A percentile compares a stretch with the other conserved stretches of the same genome.
Conservation (phyloP, 306 rosid species). For the Calophaca sinica region DNA sequence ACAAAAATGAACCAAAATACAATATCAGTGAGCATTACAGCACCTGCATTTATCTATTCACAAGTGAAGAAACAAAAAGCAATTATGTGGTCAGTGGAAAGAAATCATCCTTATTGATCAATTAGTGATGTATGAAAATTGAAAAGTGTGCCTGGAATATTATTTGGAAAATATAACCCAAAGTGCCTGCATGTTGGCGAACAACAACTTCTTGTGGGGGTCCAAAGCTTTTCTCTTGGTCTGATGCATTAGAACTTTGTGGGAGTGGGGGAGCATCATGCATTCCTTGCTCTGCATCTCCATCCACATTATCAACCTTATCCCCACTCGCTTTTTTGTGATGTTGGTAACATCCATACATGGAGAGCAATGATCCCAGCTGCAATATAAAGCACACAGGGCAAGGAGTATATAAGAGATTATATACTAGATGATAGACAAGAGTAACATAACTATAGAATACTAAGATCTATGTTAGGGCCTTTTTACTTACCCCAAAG, state of each 20-base stretch:
- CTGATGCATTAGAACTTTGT: slow-evolving; percentile 39
- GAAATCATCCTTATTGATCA: slow-evolving; percentile 5
- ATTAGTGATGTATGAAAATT: neutral
- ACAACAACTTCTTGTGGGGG: slow-evolving; percentile 41
- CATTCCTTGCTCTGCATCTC: slow-evolving; percentile 76
- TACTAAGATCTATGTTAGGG: neutral
- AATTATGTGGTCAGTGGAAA: slow-evolving; percentile 20
- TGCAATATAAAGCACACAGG: slow-evolving; percentile 46
- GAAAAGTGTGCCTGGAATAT: slow-evolving; percentile 74
- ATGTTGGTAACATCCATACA: slow-evolving; percentile 79
- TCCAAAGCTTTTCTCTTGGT: slow-evolving; percentile 50
- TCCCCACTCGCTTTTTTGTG: slow-evolving; percentile 89
- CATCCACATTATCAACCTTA: slow-evolving; percentile 81
- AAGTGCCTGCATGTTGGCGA: slow-evolving; percentile 76
- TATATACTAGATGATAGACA: neutral
- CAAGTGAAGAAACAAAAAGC: slow-evolving; percentile 41
- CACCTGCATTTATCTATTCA: slow-evolving; percentile 95
- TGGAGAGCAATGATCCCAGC: slow-evolving; percentile 88
- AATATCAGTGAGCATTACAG: slow-evolving; percentile 87
- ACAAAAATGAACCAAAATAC: slow-evolving; percentile 93
- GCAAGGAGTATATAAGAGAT: neutral
- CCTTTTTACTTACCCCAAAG: slow-evolving; percentile 83
- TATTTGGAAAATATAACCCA: slow-evolving; percentile 85
- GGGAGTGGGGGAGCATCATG: slow-evolving; percentile 49
- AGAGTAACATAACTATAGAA: slow-evolving; percentile 2